Conservation (phyloP, 805 yeast genomes). For the Lipomyces spencermartinsiae region DNA sequence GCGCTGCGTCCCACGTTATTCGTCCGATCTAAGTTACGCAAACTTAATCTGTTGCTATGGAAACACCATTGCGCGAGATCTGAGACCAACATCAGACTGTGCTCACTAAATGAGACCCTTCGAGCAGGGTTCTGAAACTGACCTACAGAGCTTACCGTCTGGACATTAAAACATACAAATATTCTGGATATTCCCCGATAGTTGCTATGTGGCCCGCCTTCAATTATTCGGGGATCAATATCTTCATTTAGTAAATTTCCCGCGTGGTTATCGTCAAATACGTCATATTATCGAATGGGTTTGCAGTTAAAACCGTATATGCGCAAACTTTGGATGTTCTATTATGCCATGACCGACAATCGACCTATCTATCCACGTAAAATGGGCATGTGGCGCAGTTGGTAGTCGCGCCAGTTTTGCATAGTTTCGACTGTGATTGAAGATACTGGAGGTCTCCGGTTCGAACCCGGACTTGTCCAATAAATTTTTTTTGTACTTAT, state of each 20-base stretch:
- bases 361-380: too few relatives aligned
- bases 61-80: not conserved
- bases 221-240: not conserved
- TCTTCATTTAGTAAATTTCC: too few relatives aligned
- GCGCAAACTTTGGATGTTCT: not conserved
- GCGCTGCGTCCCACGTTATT: not conserved
- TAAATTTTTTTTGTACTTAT: slow-evolving; percentile 15
- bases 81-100: not conserved
- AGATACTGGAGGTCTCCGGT: slow-evolving; percentile 42
- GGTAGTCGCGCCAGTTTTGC: slow-evolving; percentile 44
- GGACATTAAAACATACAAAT: too few relatives aligned
- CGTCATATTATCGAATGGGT: not conserved
- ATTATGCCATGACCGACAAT: not conserved
- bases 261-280: too few relatives aligned
- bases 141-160: not conserved
- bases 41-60: not conserved
- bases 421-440: slow-evolving; percentile 10
- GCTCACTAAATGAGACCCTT: not conserved
- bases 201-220: not conserved
- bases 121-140: not conserved
- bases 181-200: not conserved
- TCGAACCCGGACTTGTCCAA: slow-evolving; percentile 44
- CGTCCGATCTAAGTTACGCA: not conserved
- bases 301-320: not conserved
- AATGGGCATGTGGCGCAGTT: slow-evolving; percentile 44